Conservation (phyloP, 2,329 filamentous ascomycete species). For the Achaetomium macrosporum region DNA sequence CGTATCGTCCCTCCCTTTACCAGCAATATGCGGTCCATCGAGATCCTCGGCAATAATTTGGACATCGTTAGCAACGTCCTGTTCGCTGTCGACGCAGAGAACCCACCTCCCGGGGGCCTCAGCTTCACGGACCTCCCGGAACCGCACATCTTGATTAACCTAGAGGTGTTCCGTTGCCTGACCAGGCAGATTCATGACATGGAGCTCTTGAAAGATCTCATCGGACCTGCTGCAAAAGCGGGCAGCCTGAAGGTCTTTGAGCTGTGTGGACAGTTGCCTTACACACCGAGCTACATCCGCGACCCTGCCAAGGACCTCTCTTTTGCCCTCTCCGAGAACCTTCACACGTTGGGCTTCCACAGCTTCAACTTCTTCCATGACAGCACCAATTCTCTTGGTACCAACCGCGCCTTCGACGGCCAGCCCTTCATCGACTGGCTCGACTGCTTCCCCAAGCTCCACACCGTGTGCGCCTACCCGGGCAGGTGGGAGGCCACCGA, state of each 20-base stretch:
- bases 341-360: constrained; percentile 21
- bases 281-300: no score
- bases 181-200: neutral
- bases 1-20: constrained; percentile 10
- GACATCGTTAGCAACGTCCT: constrained; percentile 6
- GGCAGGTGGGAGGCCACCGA: constrained; percentile 4
- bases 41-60: constrained; percentile 2
- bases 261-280: no score
- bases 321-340: constrained; percentile 12
- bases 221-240: constrained; percentile 7
- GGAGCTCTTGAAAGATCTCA: constrained; percentile 4
- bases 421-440: constrained; percentile 23
- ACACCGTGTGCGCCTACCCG: constrained; percentile 19
- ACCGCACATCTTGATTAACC: constrained; percentile 2
- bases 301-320: constrained; percentile 9
- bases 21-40: constrained; percentile 7
- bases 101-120: neutral
- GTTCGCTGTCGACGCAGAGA: neutral
- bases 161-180: constrained; percentile 21
- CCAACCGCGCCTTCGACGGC: constrained; percentile 16
- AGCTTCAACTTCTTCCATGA: constrained; percentile 20
- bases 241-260: constrained; percentile 20
- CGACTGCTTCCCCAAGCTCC: constrained; percentile 18
- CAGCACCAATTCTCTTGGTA: neutral
- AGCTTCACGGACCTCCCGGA: no score